Evolutionary conservation across 2,329 filamentous ascomycete genomes (phyloP), one percentile per base, ranked within the genome.

Genomic region (Colletotrichum musicola): DNA sequence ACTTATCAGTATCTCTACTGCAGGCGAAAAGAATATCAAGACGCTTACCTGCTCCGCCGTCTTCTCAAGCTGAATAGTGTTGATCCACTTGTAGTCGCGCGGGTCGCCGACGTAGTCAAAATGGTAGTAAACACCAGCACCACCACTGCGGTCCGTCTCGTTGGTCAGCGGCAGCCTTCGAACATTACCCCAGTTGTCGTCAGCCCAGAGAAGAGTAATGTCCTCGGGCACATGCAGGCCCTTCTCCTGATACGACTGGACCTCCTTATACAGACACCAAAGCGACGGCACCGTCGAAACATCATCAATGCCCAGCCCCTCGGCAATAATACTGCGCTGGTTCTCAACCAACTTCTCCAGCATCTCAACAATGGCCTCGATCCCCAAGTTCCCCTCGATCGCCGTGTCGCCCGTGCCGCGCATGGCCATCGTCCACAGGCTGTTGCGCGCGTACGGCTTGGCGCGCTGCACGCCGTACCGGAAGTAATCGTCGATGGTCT

Each of bases 241-340:
- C 16, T 86, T 82, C 65, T 90, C 87, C 66, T 90, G 88, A 75
- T 93, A 93, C 6, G 87, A 86, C 78, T 91, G 89, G 2, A 93
- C 90, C 75, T 93, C 91, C 75, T 92, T 93, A 79, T 93, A 93
- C 69, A 93, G 79, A 73, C 90, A 92, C 90, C 91, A 93, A 79
- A 90, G 85, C 77, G 93, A 90, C 6, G 91, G 90, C 0, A 90
- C 85, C 1, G 83, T 79, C 4, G 83, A 77, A 44, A 86, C 81
- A 53, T 86, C 78, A 1, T 77, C 77, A 3, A 83, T 79, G 13
- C 82, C 83, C 50, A 91, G 84, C 0, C 91, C 86, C 2, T 86
- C 82, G 20, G 80, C 81, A 50, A 91, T 81, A 65, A 90, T 89
- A 10, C 84, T 75, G 57, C 87, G 83, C 75, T 93, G 90, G 38